Percentiles rank a stretch among this genome's conserved stretches.
These are phyloP conservation scores for Funneliformis geosporum DNA, from an alignment of 192 early-diverging fungal genomes.

Conservation along the genomic window DNA sequence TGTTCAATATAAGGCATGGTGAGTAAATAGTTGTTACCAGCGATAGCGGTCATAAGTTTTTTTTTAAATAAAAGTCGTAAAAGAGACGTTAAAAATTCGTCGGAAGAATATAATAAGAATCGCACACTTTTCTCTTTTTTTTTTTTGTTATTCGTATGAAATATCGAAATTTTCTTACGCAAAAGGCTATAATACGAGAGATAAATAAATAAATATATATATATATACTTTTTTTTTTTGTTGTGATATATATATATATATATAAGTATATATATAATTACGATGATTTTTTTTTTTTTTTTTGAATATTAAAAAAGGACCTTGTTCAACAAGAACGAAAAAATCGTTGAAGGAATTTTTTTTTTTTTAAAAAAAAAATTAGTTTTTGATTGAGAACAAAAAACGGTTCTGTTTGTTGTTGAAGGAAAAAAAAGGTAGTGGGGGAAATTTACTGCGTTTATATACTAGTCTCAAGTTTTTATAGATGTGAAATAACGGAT, in stretches of 20 bases:
- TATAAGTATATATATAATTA: too few species aligned
- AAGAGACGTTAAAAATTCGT: not conserved
- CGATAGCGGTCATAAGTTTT: constrained; percentile 21
- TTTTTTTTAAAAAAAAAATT: not conserved
- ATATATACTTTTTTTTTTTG: not conserved
- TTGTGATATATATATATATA: not conserved
- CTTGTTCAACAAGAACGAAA: not conserved
- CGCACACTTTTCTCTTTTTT: too few species aligned
- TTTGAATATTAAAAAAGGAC: not conserved
- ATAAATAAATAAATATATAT: not conserved
- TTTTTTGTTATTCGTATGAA: too few species aligned
- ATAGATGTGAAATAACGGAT: not conserved
- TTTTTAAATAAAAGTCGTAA: not conserved
- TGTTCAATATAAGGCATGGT: not conserved
- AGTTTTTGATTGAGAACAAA: not conserved
- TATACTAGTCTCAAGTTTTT: not conserved
- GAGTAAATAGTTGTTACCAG: not conserved
- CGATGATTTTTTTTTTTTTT: too few species aligned
- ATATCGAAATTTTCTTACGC: too few species aligned
- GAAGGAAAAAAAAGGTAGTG: not conserved
- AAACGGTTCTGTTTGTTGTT: not conserved
- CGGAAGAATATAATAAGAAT: not conserved
- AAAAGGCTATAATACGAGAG: too few species aligned
- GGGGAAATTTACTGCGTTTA: not conserved
- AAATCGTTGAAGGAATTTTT: not conserved